These are phyloP conservation scores for Metarhizium album DNA, from an alignment of 2,329 filamentous ascomycete genomes.

Conservation along the genomic window DNA sequence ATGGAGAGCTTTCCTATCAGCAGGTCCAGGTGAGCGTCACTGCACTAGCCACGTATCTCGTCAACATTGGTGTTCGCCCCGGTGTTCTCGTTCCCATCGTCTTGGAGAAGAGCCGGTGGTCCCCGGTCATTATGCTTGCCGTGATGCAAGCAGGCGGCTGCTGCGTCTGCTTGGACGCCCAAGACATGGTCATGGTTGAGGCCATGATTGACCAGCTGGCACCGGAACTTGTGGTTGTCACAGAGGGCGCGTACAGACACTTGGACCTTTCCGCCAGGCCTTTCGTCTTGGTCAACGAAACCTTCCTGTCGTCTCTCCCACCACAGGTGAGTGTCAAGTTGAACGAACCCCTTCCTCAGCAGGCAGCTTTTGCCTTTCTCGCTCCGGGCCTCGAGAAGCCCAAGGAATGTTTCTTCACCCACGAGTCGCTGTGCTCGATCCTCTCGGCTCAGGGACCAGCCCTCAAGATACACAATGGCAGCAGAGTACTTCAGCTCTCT, in stretches of 20 bases:
- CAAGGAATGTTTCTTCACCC: slow-evolving; percentile 52
- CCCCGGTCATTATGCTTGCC: slow-evolving; percentile 60
- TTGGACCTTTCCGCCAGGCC: slow-evolving; percentile 29
- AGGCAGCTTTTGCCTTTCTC: slow-evolving; percentile 51
- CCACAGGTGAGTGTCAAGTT: slow-evolving; percentile 19
- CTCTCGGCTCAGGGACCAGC: slow-evolving; percentile 39
- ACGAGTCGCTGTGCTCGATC: slow-evolving; percentile 44
- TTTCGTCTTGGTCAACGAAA: slow-evolving; percentile 31
- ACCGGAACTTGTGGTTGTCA: slow-evolving; percentile 32
- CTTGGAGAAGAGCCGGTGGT: slow-evolving; percentile 57
- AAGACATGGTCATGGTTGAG: slow-evolving; percentile 29
- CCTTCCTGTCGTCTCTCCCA: slow-evolving; percentile 26
- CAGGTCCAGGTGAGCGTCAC: slow-evolving; percentile 28
- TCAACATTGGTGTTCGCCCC: slow-evolving; percentile 36
- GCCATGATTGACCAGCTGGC: slow-evolving; percentile 32
- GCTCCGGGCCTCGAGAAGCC: slow-evolving; percentile 39
- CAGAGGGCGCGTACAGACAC: slow-evolving; percentile 29
- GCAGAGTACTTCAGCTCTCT: slow-evolving; percentile 46
- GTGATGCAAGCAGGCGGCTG: slow-evolving; percentile 48
- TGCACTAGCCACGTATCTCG: slow-evolving; percentile 33
- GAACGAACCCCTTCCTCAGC: slow-evolving; percentile 27
- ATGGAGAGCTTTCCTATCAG: slow-evolving; percentile 32
- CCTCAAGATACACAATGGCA: slow-evolving; percentile 36
- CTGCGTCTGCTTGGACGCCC: slow-evolving; percentile 39
- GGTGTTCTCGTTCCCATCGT: slow-evolving; percentile 53